phyloP scores from a whole-genome alignment of 176 grass and related monocot species.

The Aechmea fasciata region DNA sequence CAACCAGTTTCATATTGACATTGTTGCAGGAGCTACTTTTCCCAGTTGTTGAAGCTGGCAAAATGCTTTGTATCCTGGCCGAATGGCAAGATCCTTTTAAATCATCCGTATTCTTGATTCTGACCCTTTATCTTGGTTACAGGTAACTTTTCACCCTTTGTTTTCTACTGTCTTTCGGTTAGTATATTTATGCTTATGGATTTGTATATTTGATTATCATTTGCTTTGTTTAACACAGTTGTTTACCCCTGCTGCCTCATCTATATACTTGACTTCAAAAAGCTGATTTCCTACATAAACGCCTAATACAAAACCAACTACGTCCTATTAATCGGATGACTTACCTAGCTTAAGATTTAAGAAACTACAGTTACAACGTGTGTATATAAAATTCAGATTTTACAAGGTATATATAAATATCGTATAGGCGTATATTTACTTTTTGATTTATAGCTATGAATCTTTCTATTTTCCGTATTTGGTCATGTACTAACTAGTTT shows the following conservation, averaged over 20 bases:
- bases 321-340: too few relatives aligned
- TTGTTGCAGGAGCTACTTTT: conserved; percentile 69
- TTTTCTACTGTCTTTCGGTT: too few relatives aligned
- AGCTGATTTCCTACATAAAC: too few relatives aligned
- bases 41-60: conserved; percentile 76
- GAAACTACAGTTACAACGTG: not conserved
- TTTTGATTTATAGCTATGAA: not conserved
- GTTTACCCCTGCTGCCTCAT: too few relatives aligned
- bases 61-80: conserved; percentile 42
- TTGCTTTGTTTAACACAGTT: too few relatives aligned
- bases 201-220: too few relatives aligned
- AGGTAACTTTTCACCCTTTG: conserved; percentile 31
- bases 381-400: too few relatives aligned
- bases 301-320: too few relatives aligned
- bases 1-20: not conserved
- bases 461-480: not conserved
- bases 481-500: not conserved
- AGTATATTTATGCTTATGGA: too few relatives aligned
- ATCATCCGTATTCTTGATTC: conserved; percentile 64
- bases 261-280: too few relatives aligned
- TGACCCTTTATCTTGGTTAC: conserved; percentile 54
- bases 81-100: conserved; percentile 85
- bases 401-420: too few relatives aligned
- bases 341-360: not conserved
- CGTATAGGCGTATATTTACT: too few relatives aligned